phyloP scores from a whole-genome alignment of 805 yeast species.

The Yarrowia yakushimensis region DNA sequence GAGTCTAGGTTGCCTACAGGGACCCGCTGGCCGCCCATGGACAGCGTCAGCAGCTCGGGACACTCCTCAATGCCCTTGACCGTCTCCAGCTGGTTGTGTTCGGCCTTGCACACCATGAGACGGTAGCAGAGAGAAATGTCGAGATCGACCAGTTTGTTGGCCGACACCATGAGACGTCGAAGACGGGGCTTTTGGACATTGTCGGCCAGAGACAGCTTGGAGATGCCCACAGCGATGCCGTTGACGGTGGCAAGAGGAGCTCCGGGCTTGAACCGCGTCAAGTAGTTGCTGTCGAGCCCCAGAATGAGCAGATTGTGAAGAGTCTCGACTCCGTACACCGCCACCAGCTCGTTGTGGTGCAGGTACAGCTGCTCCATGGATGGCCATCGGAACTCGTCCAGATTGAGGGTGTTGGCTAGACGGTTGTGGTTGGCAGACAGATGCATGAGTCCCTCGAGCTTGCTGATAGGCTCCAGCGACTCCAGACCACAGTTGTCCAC shows the following conservation, averaged over 20 bases:
- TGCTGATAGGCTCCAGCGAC: constrained; percentile 41
- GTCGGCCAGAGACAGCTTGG: not conserved
- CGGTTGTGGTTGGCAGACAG: constrained; percentile 33
- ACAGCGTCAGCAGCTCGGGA: constrained; percentile 41
- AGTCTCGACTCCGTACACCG: constrained; percentile 33
- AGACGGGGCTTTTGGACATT: not conserved
- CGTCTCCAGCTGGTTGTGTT: constrained; percentile 30
- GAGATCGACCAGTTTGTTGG: constrained; percentile 39
- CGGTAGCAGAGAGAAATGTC: constrained; percentile 33
- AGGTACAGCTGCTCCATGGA: constrained; percentile 33
- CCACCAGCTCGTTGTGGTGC: constrained; percentile 31
- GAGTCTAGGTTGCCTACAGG: constrained; percentile 21
- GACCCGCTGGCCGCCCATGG: constrained; percentile 33
- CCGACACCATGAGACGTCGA: constrained; percentile 39
- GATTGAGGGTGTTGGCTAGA: constrained; percentile 29
- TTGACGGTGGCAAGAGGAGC: not conserved
- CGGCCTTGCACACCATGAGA: constrained; percentile 28
- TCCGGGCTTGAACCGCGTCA: constrained; percentile 19
- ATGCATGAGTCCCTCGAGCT: constrained; percentile 37
- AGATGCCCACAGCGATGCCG: not conserved
- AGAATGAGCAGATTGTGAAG: constrained; percentile 40
- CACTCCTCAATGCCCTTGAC: constrained; percentile 38
- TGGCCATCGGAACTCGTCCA: constrained; percentile 30
- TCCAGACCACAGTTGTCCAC: constrained; percentile 43
- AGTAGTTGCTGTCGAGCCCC: constrained; percentile 41